Evolutionary conservation across 176 grass and related monocot genomes (phyloP).

Genomic region (Carex parvula): DNA sequence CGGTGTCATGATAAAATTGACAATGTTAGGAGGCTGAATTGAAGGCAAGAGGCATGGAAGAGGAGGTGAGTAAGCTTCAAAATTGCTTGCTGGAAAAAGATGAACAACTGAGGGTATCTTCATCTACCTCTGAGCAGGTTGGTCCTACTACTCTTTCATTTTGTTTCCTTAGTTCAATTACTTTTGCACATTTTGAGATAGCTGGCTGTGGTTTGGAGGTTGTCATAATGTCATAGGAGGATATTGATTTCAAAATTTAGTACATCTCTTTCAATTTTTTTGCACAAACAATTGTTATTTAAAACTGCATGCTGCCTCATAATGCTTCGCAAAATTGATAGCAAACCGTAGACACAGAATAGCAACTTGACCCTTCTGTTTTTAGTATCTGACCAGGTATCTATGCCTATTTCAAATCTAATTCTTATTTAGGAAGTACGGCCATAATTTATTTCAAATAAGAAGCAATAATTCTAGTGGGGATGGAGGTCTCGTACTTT

Average conservation of each 20-base stretch:
- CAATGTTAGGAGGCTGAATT: constrained; percentile 49
- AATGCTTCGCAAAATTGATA: background rate
- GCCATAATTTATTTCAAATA: too few relatives aligned
- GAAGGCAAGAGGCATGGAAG: constrained; percentile 67
- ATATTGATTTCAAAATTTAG: background rate
- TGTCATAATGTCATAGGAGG: background rate
- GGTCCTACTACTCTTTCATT: background rate
- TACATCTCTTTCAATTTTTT: background rate
- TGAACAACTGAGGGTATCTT: constrained; percentile 38
- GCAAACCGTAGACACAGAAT: background rate
- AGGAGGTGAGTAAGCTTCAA: constrained; percentile 65
- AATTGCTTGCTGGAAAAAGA: constrained; percentile 60
- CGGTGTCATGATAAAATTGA: too few relatives aligned
- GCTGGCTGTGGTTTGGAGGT: background rate
- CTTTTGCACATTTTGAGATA: background rate
- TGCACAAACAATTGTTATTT: background rate
- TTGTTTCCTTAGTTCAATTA: background rate
- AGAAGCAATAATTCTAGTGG: too few relatives aligned
- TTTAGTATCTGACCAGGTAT: too few relatives aligned
- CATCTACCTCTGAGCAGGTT: constrained; percentile 51
- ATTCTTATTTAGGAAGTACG: too few relatives aligned
- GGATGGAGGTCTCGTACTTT: too few relatives aligned
- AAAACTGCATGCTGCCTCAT: background rate
- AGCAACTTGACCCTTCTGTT: background rate
- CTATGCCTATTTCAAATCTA: too few relatives aligned